These are phyloP conservation scores for Phycomyces nitens DNA, from an alignment of 192 early-diverging fungal species.

Conservation along the genomic window DNA sequence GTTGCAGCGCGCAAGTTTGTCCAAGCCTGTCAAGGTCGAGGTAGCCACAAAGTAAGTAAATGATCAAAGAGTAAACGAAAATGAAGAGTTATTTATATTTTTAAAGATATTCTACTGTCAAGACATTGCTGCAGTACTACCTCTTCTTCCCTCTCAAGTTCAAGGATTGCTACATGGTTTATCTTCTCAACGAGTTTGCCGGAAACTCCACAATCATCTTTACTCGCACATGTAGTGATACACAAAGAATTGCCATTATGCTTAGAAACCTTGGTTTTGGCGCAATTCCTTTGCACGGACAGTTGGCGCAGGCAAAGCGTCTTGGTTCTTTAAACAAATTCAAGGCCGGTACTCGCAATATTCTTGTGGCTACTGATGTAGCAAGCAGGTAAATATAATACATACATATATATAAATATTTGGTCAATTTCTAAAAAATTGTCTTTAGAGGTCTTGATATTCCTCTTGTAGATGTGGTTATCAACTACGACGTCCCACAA, in stretches of 20 bases:
- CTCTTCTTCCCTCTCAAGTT: constrained; percentile 94
- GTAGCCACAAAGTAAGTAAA: constrained; percentile 79
- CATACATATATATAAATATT: neutral
- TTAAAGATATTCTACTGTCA: constrained; percentile 90
- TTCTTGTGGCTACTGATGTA: constrained; percentile 94
- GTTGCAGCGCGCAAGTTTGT: constrained; percentile 85
- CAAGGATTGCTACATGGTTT: constrained; percentile 92
- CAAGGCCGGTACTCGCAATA: constrained; percentile 82
- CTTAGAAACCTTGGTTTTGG: constrained; percentile 92
- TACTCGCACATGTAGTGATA: constrained; percentile 82
- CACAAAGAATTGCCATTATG: constrained; percentile 81
- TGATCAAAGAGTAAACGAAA: too few species aligned
- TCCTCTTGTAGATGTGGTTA: constrained; percentile 89
- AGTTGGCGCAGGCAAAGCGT: constrained; percentile 89
- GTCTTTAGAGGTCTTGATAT: constrained; percentile 82
- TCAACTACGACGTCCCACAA: constrained; percentile 95
- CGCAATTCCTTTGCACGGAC: constrained; percentile 91
- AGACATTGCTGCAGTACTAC: constrained; percentile 92
- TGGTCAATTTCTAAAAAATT: constrained; percentile 2
- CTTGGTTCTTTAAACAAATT: constrained; percentile 92
- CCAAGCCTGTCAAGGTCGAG: constrained; percentile 90
- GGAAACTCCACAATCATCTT: constrained; percentile 92
- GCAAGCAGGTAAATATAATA: constrained; percentile 61
- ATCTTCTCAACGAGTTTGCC: constrained; percentile 90
- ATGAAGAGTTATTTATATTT: too few species aligned